Conservation (phyloP, 306 rosid genomes). For the Morella rubra region DNA sequence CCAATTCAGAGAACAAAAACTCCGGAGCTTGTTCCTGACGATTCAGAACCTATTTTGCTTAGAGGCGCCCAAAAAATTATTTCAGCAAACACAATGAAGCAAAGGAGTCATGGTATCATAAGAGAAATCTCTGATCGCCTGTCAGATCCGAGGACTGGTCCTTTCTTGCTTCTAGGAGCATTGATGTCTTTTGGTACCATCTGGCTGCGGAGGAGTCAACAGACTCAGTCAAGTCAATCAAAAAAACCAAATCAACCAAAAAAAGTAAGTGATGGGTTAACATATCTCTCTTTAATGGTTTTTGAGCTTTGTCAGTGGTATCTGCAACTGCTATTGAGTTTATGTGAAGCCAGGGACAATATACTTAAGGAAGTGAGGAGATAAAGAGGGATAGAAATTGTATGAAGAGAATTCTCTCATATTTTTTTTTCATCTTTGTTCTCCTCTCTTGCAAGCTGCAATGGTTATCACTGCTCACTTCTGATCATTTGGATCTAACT, state of each 20-base stretch:
- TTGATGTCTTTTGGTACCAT: conserved; percentile 66
- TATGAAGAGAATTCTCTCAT: not conserved
- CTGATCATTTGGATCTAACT: not conserved
- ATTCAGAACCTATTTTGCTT: conserved; percentile 62
- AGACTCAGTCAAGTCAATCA: conserved; percentile 31
- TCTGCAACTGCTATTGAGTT: not conserved
- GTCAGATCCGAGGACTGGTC: conserved; percentile 89
- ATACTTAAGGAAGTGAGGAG: not conserved
- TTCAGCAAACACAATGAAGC: conserved; percentile 43
- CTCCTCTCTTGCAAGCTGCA: not conserved
- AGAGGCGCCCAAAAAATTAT: conserved; percentile 49
- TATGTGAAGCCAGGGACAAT: not conserved
- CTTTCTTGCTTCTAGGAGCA: conserved; percentile 73
- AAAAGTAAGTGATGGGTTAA: conserved; percentile 40
- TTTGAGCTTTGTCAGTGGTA: not conserved
- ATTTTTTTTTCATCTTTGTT: not conserved
- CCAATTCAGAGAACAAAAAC: conserved; percentile 62
- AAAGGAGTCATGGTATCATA: conserved; percentile 33
- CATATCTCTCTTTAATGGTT: conserved; percentile 6
- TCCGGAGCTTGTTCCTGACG: conserved; percentile 74
- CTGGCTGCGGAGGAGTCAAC: conserved; percentile 77
- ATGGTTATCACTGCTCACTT: not conserved
- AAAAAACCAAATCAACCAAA: conserved; percentile 44
- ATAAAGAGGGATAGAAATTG: not conserved
- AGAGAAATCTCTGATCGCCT: conserved; percentile 43